Base-by-base conservation (phyloP, 345 rosid genomes). In the Citrus reticulata region DNA sequence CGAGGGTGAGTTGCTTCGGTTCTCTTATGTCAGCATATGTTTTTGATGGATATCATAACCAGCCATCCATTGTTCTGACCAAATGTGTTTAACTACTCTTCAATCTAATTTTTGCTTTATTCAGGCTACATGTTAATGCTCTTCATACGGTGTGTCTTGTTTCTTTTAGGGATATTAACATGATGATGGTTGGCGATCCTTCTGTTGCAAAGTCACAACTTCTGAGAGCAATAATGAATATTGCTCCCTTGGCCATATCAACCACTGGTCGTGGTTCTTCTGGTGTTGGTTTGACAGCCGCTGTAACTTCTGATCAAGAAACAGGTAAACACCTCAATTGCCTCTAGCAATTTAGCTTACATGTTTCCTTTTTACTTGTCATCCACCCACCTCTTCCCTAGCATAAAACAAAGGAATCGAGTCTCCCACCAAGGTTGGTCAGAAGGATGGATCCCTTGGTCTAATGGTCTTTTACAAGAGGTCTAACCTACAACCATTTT, bases 171-270 rank as follows among this genome's bases (percentile, higher is more conserved):
- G 99, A 96, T 78, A 90, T 96, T 78, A 96, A 96, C 84, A 94
- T 96, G 99, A 94, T 96, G 99, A 96, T 96, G 99, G 98, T 96
- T 77, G 99, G 99, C 80, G 99, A 96, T 86, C 99, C 99, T 74
- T 96, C 99, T 73, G 98, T 96, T 85, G 99, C 99, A 63, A 96
- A 96, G 78, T 96, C 99, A 82, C 99, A 96, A 84, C 97, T 96
- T 75, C 78, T 96, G 81, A 89, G 99, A 84, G 99, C 99, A 40
- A 96, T 96, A 72, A 91, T 96, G 90, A 96, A 94, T 81, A 94
- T 96, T 79, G 98, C 99, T 81, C 99, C 99, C n/a, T 86, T 96
- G 86, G 97, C 99, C 68, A 94, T 94, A 85, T 96, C 99, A 86
- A 96, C 98, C 63, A 96, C 98, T 58, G 99, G 99, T 24, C 97